Percentiles rank a stretch among this genome's conserved stretches.
These are phyloP conservation scores for Colletotrichum limetticola DNA, from an alignment of 2,329 filamentous ascomycete genomes.

Conservation along the genomic window DNA sequence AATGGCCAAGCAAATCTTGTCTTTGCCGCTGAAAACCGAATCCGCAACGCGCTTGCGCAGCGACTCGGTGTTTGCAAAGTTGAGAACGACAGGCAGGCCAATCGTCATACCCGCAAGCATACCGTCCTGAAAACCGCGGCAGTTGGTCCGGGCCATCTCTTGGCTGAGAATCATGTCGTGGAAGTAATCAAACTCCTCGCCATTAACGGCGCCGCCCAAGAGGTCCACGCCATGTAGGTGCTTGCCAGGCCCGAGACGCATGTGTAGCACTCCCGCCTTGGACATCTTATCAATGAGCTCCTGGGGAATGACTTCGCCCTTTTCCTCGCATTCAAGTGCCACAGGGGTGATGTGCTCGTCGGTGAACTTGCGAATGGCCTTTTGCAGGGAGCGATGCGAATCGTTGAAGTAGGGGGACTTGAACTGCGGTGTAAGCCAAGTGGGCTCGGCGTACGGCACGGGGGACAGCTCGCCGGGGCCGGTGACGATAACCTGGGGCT, in stretches of 20 bases:
- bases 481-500: constrained; percentile 76
- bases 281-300: constrained; percentile 83
- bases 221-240: constrained; percentile 79
- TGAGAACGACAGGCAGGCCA: constrained; percentile 80
- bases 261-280: constrained; percentile 78
- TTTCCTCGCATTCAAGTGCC: constrained; percentile 79
- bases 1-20: constrained; percentile 90
- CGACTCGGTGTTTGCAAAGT: constrained; percentile 77
- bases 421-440: constrained; percentile 83
- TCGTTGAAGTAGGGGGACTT: constrained; percentile 85
- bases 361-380: constrained; percentile 77
- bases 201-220: constrained; percentile 75
- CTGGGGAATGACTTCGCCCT: constrained; percentile 77
- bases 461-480: constrained; percentile 77
- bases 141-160: constrained; percentile 77
- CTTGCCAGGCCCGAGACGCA: constrained; percentile 85
- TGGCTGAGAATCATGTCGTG: constrained; percentile 83
- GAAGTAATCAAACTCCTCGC: constrained; percentile 88
- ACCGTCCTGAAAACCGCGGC: constrained; percentile 85
- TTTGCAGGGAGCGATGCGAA: constrained; percentile 75
- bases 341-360: constrained; percentile 78
- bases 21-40: constrained; percentile 81
- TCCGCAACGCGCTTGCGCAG: constrained; percentile 75
- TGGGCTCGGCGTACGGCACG: constrained; percentile 86
- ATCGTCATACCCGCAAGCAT: constrained; percentile 91